Evolutionary conservation across 495 filamentous ascomycete genomes (phyloP).

Genomic region (Xanthoparmelia taractica): DNA sequence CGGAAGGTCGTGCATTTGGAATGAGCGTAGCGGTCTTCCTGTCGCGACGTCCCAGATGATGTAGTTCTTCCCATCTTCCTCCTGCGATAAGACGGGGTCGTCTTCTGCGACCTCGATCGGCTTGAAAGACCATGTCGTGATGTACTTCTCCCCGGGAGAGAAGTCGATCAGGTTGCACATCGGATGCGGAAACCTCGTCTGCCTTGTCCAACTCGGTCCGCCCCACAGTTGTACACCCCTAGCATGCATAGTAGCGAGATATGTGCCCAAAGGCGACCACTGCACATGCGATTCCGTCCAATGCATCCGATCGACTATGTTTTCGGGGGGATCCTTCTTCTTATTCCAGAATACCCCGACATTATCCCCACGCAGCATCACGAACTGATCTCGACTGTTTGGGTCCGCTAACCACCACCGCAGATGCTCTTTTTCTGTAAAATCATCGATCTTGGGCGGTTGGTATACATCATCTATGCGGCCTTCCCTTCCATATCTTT

Average conservation of each 20-base stretch:
- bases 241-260: slow-evolving; percentile 84
- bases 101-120: slow-evolving; percentile 88
- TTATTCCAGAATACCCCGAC: slow-evolving; percentile 98
- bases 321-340: slow-evolving; percentile 83
- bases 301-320: slow-evolving; percentile 77
- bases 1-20: slow-evolving; percentile 74
- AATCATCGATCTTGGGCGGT: slow-evolving; percentile 66
- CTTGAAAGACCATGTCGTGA: slow-evolving; percentile 92
- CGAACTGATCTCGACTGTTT: slow-evolving; percentile 85
- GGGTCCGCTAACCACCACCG: slow-evolving; percentile 84
- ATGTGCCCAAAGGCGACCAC: slow-evolving; percentile 94
- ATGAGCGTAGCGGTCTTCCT: slow-evolving; percentile 81
- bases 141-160: slow-evolving; percentile 84
- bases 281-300: slow-evolving; percentile 98
- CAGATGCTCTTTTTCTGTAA: slow-evolving; percentile 87
- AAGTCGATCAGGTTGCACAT: slow-evolving; percentile 94
- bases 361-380: slow-evolving; percentile 79
- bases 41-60: slow-evolving; percentile 97
- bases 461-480: slow-evolving; percentile 84
- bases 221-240: slow-evolving; percentile 98
- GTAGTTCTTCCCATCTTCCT: slow-evolving; percentile 98
- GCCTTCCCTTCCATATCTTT: slow-evolving; percentile 90
- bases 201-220: slow-evolving; percentile 76
- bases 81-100: slow-evolving; percentile 68
- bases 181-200: slow-evolving; percentile 88